phyloP scores from a whole-genome alignment of 1,284 basidiomycete genomes.

The Moesziomyces globuligerus region DNA sequence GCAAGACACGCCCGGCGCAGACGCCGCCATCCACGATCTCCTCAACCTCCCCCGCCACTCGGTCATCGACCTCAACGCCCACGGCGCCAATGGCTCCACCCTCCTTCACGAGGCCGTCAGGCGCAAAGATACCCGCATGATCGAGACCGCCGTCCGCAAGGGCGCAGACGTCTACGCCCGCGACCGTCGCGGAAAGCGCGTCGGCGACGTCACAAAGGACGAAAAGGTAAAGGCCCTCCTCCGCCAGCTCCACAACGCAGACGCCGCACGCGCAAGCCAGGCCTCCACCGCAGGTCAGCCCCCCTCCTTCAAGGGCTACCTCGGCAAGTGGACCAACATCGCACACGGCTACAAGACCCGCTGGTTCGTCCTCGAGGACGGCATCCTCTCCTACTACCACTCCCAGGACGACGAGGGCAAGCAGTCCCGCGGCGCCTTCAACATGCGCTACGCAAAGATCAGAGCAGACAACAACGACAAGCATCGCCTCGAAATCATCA shows the following conservation, averaged over 20 bases:
- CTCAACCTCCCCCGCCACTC: conserved; percentile 47
- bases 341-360: conserved; percentile 89
- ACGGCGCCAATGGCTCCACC: conserved; percentile 69
- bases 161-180: conserved; percentile 91
- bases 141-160: conserved; percentile 83
- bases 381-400: conserved; percentile 80
- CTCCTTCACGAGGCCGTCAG: conserved; percentile 88
- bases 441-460: conserved; percentile 79
- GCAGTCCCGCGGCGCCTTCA: conserved; percentile 86
- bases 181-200: conserved; percentile 80
- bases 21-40: conserved; percentile 70
- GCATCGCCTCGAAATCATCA: conserved; percentile 84
- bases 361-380: conserved; percentile 93
- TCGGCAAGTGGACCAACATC: conserved; percentile 88
- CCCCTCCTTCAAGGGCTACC: conserved; percentile 62
- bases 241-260: conserved; percentile 73
- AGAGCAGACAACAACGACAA: conserved; percentile 71
- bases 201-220: conserved; percentile 76
- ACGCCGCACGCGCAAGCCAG: conserved; percentile 70
- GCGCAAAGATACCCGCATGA: conserved; percentile 81
- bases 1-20: conserved; percentile 64
- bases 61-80: conserved; percentile 59
- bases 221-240: conserved; percentile 85
- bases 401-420: conserved; percentile 90
- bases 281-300: conserved; percentile 45